These are phyloP conservation scores for Sporothrix sp. DNA, from an alignment of 2,329 filamentous ascomycete species.

Conservation along the genomic window DNA sequence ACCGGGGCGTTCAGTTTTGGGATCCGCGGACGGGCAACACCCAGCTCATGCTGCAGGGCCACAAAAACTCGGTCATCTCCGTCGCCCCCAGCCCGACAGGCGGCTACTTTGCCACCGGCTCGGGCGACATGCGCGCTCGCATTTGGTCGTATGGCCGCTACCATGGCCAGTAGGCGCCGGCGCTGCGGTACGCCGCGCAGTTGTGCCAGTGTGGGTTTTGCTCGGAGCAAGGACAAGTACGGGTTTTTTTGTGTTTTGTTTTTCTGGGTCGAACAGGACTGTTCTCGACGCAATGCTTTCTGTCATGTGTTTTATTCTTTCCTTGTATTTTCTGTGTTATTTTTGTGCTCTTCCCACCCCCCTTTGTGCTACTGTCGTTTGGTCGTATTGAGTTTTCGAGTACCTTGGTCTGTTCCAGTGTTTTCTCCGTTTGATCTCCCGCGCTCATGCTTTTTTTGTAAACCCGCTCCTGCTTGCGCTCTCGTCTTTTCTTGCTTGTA, in stretches of 20 bases:
- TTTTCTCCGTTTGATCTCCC: not conserved
- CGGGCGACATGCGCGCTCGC: conserved; percentile 91
- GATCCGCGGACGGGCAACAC: conserved; percentile 87
- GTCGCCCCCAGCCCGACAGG: conserved; percentile 88
- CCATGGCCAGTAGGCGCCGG: conserved; percentile 11
- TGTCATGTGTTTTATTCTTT: not conserved
- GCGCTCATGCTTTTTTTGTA: not conserved
- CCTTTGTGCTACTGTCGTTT: not conserved
- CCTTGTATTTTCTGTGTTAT: conserved; percentile 10
- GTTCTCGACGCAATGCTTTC: not conserved
- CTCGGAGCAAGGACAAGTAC: not conserved
- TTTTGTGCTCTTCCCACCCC: not conserved
- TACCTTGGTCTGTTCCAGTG: not conserved
- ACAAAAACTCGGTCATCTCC: conserved; percentile 98
- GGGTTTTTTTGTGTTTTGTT: not conserved
- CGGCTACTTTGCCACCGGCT: conserved; percentile 87
- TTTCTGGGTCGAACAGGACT: not conserved
- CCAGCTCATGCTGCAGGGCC: conserved; percentile 96
- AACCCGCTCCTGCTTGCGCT: not conserved
- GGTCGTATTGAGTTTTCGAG: not conserved
- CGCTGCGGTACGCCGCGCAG: too few species aligned
- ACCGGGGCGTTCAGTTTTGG: conserved; percentile 97
- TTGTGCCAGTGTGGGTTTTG: too few species aligned
- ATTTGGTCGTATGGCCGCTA: conserved; percentile 76
- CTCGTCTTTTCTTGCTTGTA: not conserved